Evolutionary conservation across 768 basidiomycete species (phyloP).

Genomic region (Naganishia friedmannii): DNA sequence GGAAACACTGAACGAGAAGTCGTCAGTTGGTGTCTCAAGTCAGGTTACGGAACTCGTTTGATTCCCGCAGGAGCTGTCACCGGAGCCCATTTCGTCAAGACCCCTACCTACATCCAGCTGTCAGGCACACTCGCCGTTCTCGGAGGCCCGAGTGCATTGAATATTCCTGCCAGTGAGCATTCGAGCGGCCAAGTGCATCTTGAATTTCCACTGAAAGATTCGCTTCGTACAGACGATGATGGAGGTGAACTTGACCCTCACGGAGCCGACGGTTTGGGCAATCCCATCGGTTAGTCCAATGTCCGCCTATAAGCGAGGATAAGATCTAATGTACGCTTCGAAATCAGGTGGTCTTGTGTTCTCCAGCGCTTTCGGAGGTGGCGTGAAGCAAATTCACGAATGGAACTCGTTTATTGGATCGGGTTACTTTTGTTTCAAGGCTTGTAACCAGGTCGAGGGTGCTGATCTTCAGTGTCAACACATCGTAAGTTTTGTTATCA

Average conservation of each 20-base stretch:
- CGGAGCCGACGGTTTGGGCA: constrained; percentile 54
- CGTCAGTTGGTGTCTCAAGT: constrained; percentile 53
- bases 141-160: neutral
- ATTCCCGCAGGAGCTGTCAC: constrained; percentile 55
- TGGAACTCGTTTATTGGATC: constrained; percentile 42
- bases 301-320: too few species aligned
- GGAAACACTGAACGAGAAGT: constrained; percentile 52
- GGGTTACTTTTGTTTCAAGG: constrained; percentile 46
- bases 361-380: constrained; percentile 53
- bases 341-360: constrained; percentile 51
- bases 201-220: constrained; percentile 54
- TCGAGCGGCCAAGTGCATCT: neutral
- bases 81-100: constrained; percentile 54
- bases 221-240: constrained; percentile 52
- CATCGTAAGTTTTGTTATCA: constrained; percentile 33
- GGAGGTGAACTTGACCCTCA: constrained; percentile 58
- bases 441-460: constrained; percentile 20
- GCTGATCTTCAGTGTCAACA: constrained; percentile 52
- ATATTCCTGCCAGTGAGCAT: constrained; percentile 46
- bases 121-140: neutral
- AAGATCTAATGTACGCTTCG: too few species aligned
- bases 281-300: constrained; percentile 48
- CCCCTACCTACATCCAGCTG: constrained; percentile 55
- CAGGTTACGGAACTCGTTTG: constrained; percentile 52
- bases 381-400: constrained; percentile 51